A percentile compares a stretch with the other conserved stretches of the same genome.
Conservation (phyloP, 1,139 yeast genomes). For the Saccharomyces hybrid region DNA sequence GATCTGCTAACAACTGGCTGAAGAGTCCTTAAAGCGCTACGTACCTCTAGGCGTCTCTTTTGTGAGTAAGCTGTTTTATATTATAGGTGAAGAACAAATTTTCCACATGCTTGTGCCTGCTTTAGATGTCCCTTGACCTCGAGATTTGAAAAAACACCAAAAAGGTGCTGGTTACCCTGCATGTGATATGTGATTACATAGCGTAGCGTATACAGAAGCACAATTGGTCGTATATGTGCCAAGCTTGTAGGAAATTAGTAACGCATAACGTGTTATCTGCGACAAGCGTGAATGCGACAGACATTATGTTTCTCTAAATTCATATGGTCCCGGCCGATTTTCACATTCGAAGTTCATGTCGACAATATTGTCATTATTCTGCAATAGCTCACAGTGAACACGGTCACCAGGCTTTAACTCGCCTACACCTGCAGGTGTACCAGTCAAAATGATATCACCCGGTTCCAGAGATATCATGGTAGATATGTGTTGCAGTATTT, state of each 20-base stretch:
- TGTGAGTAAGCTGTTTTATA: neutral
- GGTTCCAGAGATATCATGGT: conserved; percentile 81
- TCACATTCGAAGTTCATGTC: conserved; percentile 49
- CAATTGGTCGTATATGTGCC: conserved; percentile 1
- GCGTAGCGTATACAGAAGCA: neutral
- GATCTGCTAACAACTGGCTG: neutral
- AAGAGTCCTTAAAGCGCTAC: neutral
- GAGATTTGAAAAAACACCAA: neutral
- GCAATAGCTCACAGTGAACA: conserved; percentile 53
- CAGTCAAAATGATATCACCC: conserved; percentile 87
- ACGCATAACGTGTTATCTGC: neutral
- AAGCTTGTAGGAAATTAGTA: neutral
- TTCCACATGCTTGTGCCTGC: neutral
- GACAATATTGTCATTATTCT: conserved; percentile 48
- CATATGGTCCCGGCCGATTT: conserved; percentile 76
- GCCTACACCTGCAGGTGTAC: conserved; percentile 99
- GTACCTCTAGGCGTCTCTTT: neutral
- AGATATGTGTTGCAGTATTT: conserved; percentile 73
- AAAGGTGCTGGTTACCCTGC: neutral
- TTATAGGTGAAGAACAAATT: neutral
- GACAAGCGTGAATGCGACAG: neutral
- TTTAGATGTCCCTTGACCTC: neutral
- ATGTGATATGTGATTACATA: neutral
- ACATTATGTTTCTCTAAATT: conserved; percentile 44
- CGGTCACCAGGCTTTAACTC: conserved; percentile 67